Evolutionary conservation across 176 grass and related monocot species (phyloP), one percentile per base, ranked within the genome.

Genomic region (Elymus sibiricus): DNA sequence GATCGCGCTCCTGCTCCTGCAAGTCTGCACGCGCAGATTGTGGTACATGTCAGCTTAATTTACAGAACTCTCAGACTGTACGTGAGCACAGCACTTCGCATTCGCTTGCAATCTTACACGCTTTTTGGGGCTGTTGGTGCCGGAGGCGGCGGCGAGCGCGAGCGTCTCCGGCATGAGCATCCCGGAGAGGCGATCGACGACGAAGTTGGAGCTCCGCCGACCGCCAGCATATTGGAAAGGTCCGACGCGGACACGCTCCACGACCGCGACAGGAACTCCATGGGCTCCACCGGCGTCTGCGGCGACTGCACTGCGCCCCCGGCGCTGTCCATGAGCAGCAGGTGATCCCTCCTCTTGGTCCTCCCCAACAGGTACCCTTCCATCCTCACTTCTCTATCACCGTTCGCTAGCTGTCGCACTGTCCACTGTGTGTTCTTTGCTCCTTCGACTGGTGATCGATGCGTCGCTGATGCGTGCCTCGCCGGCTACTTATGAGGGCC

Each of bases 181-280:
- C 77, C 90, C 90, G 22, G 90, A 85, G 5, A 94, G 79, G 21
- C 91, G 88, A 62, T 95, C 93, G 64, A 91, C 83, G 25, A 95
- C 90, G 70, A 93, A 93, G 79, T 95, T 95, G 63, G 85, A 86
- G 75, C 91, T 95, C 49, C 90, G 76, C 74, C 46, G 27, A 55
- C 74, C 8, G 74, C 74, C 4, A 95, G 78, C 44, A 90, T 86
- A 83, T 86, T 91, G 28, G 90, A 93, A 2, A 95, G 90, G 79
- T 90, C 93, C 43, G 83, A 91, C 19, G 93, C 86, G 24, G 93
- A 95, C 16, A 88, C 76, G 63, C 80, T 93, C 93, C 93, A 95
- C 3, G 93, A 93, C 83, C 93, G 47, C 6, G 91, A 92, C 75
- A 93, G 82, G 84, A 91, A 95, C 83, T 93, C 90, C 90, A 95